A percentile compares a stretch with the other conserved stretches of the same genome.
phyloP scores from a whole-genome alignment of 140 eudicot species.

The Erigeron philadelphicus region DNA sequence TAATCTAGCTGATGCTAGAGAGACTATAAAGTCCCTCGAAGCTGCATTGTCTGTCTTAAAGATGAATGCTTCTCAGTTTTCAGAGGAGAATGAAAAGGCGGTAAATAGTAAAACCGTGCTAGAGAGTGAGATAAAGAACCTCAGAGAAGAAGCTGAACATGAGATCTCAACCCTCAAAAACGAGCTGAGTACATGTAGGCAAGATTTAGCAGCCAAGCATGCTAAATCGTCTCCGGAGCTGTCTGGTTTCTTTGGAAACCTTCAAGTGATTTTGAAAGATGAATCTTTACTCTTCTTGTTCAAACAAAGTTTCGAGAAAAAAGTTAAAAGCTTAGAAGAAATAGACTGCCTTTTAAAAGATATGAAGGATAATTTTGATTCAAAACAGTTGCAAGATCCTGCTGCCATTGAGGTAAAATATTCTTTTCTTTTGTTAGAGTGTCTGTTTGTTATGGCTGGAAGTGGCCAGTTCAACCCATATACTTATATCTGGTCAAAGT shows the following conservation, averaged over 20 bases:
- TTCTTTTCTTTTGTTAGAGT: not conserved
- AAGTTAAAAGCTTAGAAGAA: slow-evolving; percentile 50
- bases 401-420: slow-evolving; percentile 47
- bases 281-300: slow-evolving; percentile 46
- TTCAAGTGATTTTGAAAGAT: slow-evolving; percentile 54
- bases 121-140: slow-evolving; percentile 61
- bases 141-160: slow-evolving; percentile 64
- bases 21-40: slow-evolving; percentile 65
- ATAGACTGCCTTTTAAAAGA: slow-evolving; percentile 50
- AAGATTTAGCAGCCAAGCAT: slow-evolving; percentile 46
- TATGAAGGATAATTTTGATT: slow-evolving; percentile 39
- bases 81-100: slow-evolving; percentile 56
- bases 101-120: slow-evolving; percentile 39
- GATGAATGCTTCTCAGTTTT: slow-evolving; percentile 43
- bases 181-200: slow-evolving; percentile 36
- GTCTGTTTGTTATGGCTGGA: slow-evolving; percentile 4
- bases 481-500: slow-evolving; percentile 13
- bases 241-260: slow-evolving; percentile 40
- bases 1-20: slow-evolving; percentile 54
- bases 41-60: slow-evolving; percentile 51
- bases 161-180: slow-evolving; percentile 47
- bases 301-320: slow-evolving; percentile 44
- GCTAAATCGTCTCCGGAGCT: slow-evolving; percentile 49
- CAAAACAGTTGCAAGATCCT: slow-evolving; percentile 37
- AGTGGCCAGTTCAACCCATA: slow-evolving; percentile 4